Evolutionary conservation across 1,139 yeast genomes (phyloP).

Genomic region (Suhomyces guaymorum): DNA sequence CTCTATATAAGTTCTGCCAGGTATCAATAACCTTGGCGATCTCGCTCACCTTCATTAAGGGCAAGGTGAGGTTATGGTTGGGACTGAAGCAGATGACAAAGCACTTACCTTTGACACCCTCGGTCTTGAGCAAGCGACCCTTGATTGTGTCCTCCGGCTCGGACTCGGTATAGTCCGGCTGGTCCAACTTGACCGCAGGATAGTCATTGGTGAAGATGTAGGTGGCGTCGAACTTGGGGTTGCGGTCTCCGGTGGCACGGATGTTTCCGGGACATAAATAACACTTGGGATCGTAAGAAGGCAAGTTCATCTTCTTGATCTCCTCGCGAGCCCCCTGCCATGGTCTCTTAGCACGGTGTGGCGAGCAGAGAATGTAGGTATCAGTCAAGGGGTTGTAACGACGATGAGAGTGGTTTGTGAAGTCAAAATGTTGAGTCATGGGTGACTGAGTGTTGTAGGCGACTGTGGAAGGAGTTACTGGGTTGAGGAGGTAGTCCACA

Average conservation of each 20-base stretch:
- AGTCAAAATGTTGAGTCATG: slow-evolving; percentile 43
- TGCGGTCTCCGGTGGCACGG: slow-evolving; percentile 64
- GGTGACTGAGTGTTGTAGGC: not conserved
- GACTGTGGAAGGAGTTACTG: slow-evolving; percentile 15
- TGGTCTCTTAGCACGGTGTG: slow-evolving; percentile 77
- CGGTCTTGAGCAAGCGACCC: slow-evolving; percentile 51
- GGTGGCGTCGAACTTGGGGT: slow-evolving; percentile 60
- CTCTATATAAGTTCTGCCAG: slow-evolving; percentile 58
- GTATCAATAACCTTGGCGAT: slow-evolving; percentile 53
- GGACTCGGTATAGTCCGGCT: slow-evolving; percentile 44
- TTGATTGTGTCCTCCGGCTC: slow-evolving; percentile 28
- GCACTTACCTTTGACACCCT: slow-evolving; percentile 69
- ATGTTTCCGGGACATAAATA: slow-evolving; percentile 74
- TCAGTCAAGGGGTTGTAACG: slow-evolving; percentile 67
- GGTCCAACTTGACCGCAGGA: slow-evolving; percentile 65
- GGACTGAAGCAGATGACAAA: slow-evolving; percentile 75
- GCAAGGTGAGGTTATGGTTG: slow-evolving; percentile 66
- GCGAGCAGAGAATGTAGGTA: slow-evolving; percentile 68
- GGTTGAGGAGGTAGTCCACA: slow-evolving; percentile 27
- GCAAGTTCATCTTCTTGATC: slow-evolving; percentile 42
- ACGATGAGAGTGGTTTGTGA: slow-evolving; percentile 62
- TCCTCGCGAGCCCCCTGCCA: slow-evolving; percentile 79
- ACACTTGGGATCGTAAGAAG: slow-evolving; percentile 64
- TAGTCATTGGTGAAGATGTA: slow-evolving; percentile 68
- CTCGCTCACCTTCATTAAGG: slow-evolving; percentile 53